Conservation (phyloP, 768 basidiomycete genomes). For the Lactarius hengduanensis region DNA sequence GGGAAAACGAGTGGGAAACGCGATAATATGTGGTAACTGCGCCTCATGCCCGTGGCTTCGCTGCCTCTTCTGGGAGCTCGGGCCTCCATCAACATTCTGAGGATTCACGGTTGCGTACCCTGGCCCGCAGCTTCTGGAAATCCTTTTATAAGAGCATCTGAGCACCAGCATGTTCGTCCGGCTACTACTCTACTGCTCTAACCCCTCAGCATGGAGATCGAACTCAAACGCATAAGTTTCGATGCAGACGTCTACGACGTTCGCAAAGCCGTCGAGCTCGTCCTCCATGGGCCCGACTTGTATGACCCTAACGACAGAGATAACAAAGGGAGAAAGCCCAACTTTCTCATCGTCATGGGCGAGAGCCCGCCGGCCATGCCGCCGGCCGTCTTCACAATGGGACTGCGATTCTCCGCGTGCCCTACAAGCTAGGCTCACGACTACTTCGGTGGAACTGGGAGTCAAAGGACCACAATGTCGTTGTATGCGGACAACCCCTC, state of each 20-base stretch:
- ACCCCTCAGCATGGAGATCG: constrained; percentile 39
- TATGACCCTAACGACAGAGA: constrained; percentile 37
- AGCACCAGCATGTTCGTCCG: background rate
- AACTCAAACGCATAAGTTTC: constrained; percentile 36
- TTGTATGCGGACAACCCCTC: constrained; percentile 31
- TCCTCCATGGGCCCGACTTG: constrained; percentile 56
- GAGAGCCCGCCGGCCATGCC: no score
- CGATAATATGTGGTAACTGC: no score
- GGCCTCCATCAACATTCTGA: constrained; percentile 26
- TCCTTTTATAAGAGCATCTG: background rate
- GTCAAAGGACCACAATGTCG: constrained; percentile 33
- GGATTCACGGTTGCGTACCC: constrained; percentile 5
- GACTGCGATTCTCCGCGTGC: constrained; percentile 38
- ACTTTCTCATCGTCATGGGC: constrained; percentile 64
- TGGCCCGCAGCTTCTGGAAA: background rate
- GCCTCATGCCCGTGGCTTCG: no score
- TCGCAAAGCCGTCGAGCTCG: constrained; percentile 50
- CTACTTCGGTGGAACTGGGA: constrained; percentile 46
- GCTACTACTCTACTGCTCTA: background rate
- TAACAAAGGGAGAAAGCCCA: constrained; percentile 40
- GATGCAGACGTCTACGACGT: constrained; percentile 54
- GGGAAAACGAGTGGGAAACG: background rate
- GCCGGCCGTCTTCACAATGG: constrained; percentile 60
- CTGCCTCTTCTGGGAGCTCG: no score
- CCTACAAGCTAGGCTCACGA: constrained; percentile 40